Evolutionary conservation across 139 green algal genomes (phyloP), one percentile per base, ranked within the genome.

Genomic region (Chlorella vulgaris): DNA sequence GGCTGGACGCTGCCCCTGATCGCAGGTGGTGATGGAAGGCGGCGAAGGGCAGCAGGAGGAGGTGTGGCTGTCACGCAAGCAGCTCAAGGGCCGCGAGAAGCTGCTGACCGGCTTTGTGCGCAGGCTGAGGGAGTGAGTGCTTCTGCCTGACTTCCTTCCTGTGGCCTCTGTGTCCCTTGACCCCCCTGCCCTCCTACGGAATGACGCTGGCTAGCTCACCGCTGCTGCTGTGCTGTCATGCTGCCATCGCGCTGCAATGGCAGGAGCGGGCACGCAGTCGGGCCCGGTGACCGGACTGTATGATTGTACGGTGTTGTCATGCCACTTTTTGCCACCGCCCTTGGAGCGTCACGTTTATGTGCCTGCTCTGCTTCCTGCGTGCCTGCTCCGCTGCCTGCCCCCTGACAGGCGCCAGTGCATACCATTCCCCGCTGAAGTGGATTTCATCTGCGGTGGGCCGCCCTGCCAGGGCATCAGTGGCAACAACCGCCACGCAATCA

Each of bases 401-500:
- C n/a, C 5, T 19, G 28, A 35, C 77, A 83, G 77, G 29, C 66
- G 61, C 42, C 74, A 84, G 35, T 13, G 19, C 28, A 84, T 89
- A 8, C 88, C 87, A 5, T 73, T 87, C 62, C 85, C 87, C 6
- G 92, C 92, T 0, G 86, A 92, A 24, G 88, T 96, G 26, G 84
- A 92, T 63, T 40, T 97, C 50, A 78, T 97, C 26, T 90, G 89
- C 50, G 93, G 93, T 10, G 93, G 93, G 0, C 93, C 93, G 21
- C 93, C 93, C 29, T 96, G 93, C 89, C 93, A 96, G 81, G 92
- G 92, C 39, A 81, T 94, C 36, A 88, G 74, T 42, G 94, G 94
- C 28, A 87, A 95, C 38, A 97, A 97, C 82, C 84, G 88, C 19
- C 87, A 95, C 47, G 85, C 82, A 4, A 40, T 65, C 43, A 65